These are phyloP conservation scores for Thelonectria rubi DNA, from an alignment of 2,329 filamentous ascomycete genomes.

Conservation along the genomic window DNA sequence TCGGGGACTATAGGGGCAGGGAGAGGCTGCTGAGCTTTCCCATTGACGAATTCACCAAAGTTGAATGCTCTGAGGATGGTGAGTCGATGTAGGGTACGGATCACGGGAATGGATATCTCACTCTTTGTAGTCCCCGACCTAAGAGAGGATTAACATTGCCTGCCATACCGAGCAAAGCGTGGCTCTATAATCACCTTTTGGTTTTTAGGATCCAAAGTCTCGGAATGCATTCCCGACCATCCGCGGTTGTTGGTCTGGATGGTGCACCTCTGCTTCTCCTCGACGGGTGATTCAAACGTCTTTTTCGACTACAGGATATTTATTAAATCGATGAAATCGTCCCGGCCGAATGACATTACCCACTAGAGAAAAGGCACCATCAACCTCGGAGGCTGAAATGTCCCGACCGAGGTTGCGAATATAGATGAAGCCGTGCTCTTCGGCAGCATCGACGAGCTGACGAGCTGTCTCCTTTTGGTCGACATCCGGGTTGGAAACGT, in stretches of 20 bases:
- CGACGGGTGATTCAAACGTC: slow-evolving; percentile 74
- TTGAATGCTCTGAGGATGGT: slow-evolving; percentile 78
- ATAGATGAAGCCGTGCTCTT: slow-evolving; percentile 88
- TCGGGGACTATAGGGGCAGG: slow-evolving; percentile 70
- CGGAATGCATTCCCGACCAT: slow-evolving; percentile 87
- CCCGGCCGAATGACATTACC: slow-evolving; percentile 24
- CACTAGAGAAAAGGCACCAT: slow-evolving; percentile 79
- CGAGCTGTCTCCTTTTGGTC: slow-evolving; percentile 67
- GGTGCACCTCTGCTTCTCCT: slow-evolving; percentile 77
- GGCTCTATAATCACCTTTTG: slow-evolving; percentile 68
- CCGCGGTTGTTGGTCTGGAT: slow-evolving; percentile 86
- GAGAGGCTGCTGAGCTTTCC: slow-evolving; percentile 79
- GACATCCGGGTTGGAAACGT: slow-evolving; percentile 64
- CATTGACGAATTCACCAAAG: slow-evolving; percentile 78
- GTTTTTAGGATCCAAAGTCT: slow-evolving; percentile 85
- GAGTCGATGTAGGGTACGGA: not conserved
- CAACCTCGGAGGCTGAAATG: slow-evolving; percentile 72
- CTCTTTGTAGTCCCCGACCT: slow-evolving; percentile 92
- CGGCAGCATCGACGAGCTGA: slow-evolving; percentile 80
- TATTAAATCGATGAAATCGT: not conserved
- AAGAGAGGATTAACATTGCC: slow-evolving; percentile 6
- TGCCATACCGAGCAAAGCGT: not conserved
- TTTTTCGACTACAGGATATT: slow-evolving; percentile 61
- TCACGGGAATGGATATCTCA: slow-evolving; percentile 49
- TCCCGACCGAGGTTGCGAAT: slow-evolving; percentile 78